Percentiles rank a stretch among this genome's conserved stretches.
Conservation (phyloP, 2,329 filamentous ascomycete genomes). For the Cadophora sp. region DNA sequence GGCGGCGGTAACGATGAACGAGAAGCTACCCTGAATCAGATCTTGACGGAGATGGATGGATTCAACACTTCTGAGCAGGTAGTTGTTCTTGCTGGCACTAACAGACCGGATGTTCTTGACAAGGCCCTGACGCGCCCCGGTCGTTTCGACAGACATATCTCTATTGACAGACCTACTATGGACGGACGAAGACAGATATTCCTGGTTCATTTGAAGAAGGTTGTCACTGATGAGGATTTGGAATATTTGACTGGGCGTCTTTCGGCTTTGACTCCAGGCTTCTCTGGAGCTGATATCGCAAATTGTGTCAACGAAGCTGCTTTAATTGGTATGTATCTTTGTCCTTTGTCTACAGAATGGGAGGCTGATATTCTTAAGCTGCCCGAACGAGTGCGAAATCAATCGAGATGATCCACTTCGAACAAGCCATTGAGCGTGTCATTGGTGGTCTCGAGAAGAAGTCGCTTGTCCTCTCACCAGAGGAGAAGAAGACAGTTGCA, state of each 20-base stretch:
- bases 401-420: conserved; percentile 90
- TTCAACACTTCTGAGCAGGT: conserved; percentile 98
- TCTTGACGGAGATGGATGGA: conserved; percentile 98
- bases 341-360: neutral
- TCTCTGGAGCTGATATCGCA: conserved; percentile 96
- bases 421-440: conserved; percentile 96
- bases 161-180: conserved; percentile 95
- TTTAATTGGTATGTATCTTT: conserved; percentile 77
- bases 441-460: conserved; percentile 97
- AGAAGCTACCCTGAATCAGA: conserved; percentile 96
- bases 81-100: conserved; percentile 95
- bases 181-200: conserved; percentile 96
- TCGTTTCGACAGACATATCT: conserved; percentile 95
- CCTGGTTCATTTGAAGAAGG: conserved; percentile 90
- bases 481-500: conserved; percentile 94
- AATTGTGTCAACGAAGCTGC: conserved; percentile 99
- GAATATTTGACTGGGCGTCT: conserved; percentile 88
- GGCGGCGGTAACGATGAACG: conserved; percentile 96
- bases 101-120: conserved; percentile 92
- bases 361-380: conserved; percentile 63
- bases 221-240: conserved; percentile 89
- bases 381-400: conserved; percentile 81
- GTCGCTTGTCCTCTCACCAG: conserved; percentile 88
- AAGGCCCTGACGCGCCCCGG: conserved; percentile 96
- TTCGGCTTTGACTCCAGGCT: conserved; percentile 91